Evolutionary conservation across 192 early-diverging fungal species (phyloP).

Genomic region (Cetraspora pellucida): DNA sequence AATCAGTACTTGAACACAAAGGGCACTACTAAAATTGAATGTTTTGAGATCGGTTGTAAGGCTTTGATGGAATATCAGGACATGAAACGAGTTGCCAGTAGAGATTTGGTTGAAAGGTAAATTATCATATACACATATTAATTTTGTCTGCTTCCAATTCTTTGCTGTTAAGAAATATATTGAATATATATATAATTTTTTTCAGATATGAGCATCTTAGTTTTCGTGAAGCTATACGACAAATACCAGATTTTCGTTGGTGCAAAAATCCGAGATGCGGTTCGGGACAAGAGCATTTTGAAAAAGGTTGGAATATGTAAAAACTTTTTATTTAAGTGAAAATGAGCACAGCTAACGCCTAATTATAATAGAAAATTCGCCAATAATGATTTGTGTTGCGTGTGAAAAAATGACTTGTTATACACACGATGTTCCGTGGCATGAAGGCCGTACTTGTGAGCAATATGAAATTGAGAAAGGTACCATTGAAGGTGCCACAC

Average conservation of each 20-base stretch:
- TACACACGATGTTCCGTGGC: slow-evolving; percentile 15
- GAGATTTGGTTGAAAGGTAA: slow-evolving; percentile 13
- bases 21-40: neutral
- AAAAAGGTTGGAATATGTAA: neutral
- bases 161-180: neutral
- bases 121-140: neutral
- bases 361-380: neutral
- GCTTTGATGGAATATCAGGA: neutral
- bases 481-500: neutral
- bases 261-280: slow-evolving; percentile 19
- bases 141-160: neutral
- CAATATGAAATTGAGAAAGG: neutral
- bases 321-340: neutral
- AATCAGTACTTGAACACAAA: neutral
- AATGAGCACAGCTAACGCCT: neutral
- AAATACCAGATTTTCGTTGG: slow-evolving; percentile 28
- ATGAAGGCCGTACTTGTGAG: neutral
- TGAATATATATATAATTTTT: neutral
- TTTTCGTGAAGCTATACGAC: neutral
- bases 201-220: slow-evolving; percentile 4
- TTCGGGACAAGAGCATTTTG: slow-evolving; percentile 14
- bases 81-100: neutral
- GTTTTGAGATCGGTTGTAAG: neutral
- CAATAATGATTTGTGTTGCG: slow-evolving; percentile 19
- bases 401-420: neutral